phyloP scores from a whole-genome alignment of 495 filamentous ascomycete species.

The Talaromyces borbonicus region DNA sequence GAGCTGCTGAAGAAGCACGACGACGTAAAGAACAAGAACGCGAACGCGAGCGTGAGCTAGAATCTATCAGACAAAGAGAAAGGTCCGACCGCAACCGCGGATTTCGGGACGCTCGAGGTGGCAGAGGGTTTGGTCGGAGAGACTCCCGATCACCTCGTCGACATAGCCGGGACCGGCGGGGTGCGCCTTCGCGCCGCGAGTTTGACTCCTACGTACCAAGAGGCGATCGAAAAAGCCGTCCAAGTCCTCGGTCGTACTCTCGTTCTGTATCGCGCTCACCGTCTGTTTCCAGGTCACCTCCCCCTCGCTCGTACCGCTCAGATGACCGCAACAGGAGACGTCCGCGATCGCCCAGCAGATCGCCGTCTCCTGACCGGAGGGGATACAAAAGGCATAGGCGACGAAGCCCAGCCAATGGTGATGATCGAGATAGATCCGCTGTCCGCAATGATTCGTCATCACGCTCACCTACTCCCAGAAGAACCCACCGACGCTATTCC shows the following conservation, averaged over 20 bases:
- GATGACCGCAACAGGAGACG: conserved; percentile 22
- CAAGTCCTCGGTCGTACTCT: conserved; percentile 23
- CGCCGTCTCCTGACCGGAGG: conserved; percentile 29
- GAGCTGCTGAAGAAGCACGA: conserved; percentile 64
- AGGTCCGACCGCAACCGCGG: conserved; percentile 57
- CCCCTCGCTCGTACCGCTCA: conserved; percentile 26
- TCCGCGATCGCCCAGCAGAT: conserved; percentile 26
- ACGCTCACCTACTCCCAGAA: conserved; percentile 55
- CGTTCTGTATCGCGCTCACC: conserved; percentile 28
- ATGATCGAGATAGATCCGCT: conserved; percentile 40
- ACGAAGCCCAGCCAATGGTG: conserved; percentile 38
- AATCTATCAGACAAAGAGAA: conserved; percentile 61
- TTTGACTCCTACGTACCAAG: conserved; percentile 50
- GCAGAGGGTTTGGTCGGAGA: conserved; percentile 35
- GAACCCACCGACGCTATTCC: conserved; percentile 34
- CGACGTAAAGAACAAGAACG: conserved; percentile 58
- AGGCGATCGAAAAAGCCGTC: conserved; percentile 25
- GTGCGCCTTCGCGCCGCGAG: conserved; percentile 40
- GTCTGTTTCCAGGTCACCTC: conserved; percentile 30
- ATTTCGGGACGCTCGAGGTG: conserved; percentile 44
- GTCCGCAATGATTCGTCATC: conserved; percentile 42
- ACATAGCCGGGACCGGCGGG: conserved; percentile 44
- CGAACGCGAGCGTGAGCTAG: conserved; percentile 47
- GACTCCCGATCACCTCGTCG: conserved; percentile 53
- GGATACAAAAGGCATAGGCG: conserved; percentile 25